Evolutionary conservation across 2,329 filamentous ascomycete genomes (phyloP), one percentile per base, ranked within the genome.

Genomic region (Fusarium sp.): DNA sequence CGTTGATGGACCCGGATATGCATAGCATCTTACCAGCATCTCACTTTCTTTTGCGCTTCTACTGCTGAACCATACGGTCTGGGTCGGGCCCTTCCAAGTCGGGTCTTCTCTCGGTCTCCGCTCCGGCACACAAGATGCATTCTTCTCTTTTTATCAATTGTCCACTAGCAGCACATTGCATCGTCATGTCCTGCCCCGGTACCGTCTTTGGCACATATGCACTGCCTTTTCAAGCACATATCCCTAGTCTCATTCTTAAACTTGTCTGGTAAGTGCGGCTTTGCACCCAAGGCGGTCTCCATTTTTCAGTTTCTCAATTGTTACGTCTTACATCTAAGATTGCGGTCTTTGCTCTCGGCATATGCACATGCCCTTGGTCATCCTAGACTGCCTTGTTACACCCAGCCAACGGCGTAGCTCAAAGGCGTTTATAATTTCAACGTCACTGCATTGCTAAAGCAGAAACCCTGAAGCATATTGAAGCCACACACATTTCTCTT

Each of bases 21-120:
- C 73, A 69, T 71, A 67, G 63, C 72, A 73, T 72, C 70, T 74
- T 65, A 74, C 72, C 71, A 67, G 74, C 59, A 67, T 60, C 65
- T 73, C 42, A 56, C 45, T 59, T 56, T 58, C 49, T 49, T 56
- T 65, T 58, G 53, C 45, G 23, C 49, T 68, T 62, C 50, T 56
- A 30, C 59, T 63, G 52, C 45, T 59, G 43, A 39, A 63, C 51
- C 42, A 26, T 56, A 61, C 40, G 65, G 65, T 68, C 65, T 68
- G 26, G 65, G 60, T 68, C 65, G 39, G 50, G 43, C 42, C 64
- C 65, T 65, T 65, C 39, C 50, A 52, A 42, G 56, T 61, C 50
- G 56, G 70, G 70, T 68, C 53, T 56, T 69, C 43, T 56, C 38
- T 69, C 62, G 56, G 62, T 69, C 66, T 69, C 62, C 66, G 66